Conservation (phyloP, 192 early-diverging fungal species). For the Borealophlyctis nickersoniae region DNA sequence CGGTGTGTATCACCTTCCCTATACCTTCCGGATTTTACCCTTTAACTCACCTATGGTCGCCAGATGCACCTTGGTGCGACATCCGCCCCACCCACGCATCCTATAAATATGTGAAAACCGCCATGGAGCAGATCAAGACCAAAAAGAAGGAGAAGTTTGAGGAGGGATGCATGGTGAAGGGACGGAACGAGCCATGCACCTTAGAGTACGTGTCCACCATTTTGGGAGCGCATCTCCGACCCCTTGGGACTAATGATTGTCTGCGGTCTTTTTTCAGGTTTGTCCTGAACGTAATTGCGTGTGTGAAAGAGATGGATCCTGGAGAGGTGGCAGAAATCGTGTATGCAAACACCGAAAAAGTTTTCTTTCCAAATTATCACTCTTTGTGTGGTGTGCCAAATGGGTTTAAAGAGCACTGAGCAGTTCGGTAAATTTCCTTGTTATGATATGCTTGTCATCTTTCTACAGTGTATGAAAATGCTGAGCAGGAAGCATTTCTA, state of each 20-base stretch:
- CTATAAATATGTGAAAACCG: slow-evolving; percentile 33
- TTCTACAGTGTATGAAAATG: no score
- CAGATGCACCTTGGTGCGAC: slow-evolving; percentile 90
- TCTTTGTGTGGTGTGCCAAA: no score
- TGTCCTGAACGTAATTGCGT: slow-evolving; percentile 68
- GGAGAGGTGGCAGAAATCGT: slow-evolving; percentile 55
- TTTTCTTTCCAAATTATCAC: slow-evolving; percentile 62
- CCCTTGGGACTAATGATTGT: not conserved
- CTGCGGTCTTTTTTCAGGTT: slow-evolving; percentile 36
- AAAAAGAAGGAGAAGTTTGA: slow-evolving; percentile 76
- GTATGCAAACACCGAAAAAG: slow-evolving; percentile 62
- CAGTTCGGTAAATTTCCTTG: no score
- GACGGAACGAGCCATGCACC: slow-evolving; percentile 78
- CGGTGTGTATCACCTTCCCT: no score
- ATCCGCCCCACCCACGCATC: slow-evolving; percentile 85
- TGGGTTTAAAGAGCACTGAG: no score
- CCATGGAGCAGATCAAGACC: not conserved
- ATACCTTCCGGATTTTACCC: no score
- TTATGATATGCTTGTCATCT: no score
- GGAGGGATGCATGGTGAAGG: slow-evolving; percentile 67
- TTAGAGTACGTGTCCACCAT: not conserved
- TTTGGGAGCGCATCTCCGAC: not conserved
- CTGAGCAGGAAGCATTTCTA: no score
- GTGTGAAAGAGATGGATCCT: slow-evolving; percentile 51
- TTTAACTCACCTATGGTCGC: no score